phyloP scores from a whole-genome alignment of 2,329 filamentous ascomycete genomes.

The Aspergillus luchuensis region DNA sequence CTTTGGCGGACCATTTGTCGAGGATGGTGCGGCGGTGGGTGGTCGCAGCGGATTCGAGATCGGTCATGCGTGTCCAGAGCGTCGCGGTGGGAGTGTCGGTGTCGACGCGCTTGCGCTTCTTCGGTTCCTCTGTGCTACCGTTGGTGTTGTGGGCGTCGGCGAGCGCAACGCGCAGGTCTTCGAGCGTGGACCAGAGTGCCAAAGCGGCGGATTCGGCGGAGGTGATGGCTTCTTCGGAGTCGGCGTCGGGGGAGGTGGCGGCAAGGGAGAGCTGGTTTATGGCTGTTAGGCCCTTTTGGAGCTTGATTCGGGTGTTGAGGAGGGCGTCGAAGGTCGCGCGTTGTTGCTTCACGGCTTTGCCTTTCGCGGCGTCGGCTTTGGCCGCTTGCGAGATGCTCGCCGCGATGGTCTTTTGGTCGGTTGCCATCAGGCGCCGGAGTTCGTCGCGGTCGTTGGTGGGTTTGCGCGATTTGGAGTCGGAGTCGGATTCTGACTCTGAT shows the following conservation, averaged over 20 bases:
- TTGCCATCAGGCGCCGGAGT: slow-evolving; percentile 67
- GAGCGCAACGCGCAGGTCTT: slow-evolving; percentile 45
- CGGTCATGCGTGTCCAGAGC: slow-evolving; percentile 72
- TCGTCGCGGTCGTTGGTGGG: slow-evolving; percentile 55
- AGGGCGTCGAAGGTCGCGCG: slow-evolving; percentile 83
- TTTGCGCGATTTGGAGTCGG: slow-evolving; percentile 23
- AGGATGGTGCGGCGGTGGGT: slow-evolving; percentile 70
- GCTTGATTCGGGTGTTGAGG: slow-evolving; percentile 83
- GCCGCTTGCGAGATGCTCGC: slow-evolving; percentile 67
- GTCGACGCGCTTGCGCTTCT: slow-evolving; percentile 55
- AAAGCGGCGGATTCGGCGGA: slow-evolving; percentile 84
- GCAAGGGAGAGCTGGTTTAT: slow-evolving; percentile 69
- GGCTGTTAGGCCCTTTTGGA: slow-evolving; percentile 86
- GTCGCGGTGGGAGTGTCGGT: slow-evolving; percentile 60
- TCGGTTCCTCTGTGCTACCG: slow-evolving; percentile 26
- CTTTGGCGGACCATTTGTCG: slow-evolving; percentile 88
- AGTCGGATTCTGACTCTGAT: slow-evolving; percentile 25
- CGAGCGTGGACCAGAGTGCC: slow-evolving; percentile 75
- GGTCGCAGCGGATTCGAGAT: slow-evolving; percentile 62
- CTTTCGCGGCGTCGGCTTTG: slow-evolving; percentile 79
- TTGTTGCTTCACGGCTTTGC: slow-evolving; percentile 81
- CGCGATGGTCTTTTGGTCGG: slow-evolving; percentile 67
- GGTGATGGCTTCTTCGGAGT: slow-evolving; percentile 57
- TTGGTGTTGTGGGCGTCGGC: slow-evolving; percentile 39
- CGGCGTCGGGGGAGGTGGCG: slow-evolving; percentile 44